A percentile compares a stretch with the other conserved stretches of the same genome.
Evolutionary conservation across 2,329 filamentous ascomycete genomes (phyloP).

Genomic region (Diaporthe nobilis): DNA sequence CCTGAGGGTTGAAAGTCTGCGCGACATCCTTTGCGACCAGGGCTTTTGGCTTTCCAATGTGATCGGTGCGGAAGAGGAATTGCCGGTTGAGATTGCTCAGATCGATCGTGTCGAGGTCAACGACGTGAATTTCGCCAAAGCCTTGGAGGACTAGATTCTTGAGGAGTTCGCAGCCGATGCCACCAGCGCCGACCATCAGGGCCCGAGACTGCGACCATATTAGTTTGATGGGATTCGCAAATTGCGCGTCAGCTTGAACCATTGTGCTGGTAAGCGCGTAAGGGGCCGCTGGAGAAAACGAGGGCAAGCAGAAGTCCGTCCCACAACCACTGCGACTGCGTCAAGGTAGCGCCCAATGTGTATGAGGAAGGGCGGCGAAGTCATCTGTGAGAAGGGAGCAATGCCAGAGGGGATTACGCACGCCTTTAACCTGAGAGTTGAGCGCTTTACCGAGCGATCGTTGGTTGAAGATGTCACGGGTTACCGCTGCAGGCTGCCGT

Average conservation of each 20-base stretch:
- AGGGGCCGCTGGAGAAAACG: background rate
- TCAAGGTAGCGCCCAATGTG: background rate
- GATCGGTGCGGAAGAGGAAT: conserved; percentile 95
- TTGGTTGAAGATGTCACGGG: conserved; percentile 69
- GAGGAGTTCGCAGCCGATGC: conserved; percentile 96
- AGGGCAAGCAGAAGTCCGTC: conserved; percentile 28
- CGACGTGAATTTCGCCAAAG: conserved; percentile 93
- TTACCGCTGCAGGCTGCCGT: conserved; percentile 44
- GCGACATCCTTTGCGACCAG: conserved; percentile 94
- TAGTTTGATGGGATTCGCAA: conserved; percentile 22
- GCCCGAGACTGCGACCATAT: conserved; percentile 77
- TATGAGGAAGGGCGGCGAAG: background rate
- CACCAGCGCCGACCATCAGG: conserved; percentile 94
- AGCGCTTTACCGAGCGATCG: conserved; percentile 78
- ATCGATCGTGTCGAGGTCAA: conserved; percentile 98
- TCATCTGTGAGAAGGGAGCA: background rate
- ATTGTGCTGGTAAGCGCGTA: conserved; percentile 8
- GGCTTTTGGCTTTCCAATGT: conserved; percentile 98
- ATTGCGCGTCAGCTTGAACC: conserved; percentile 11
- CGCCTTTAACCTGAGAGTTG: conserved; percentile 78
- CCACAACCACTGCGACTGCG: conserved; percentile 18
- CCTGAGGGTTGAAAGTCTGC: conserved; percentile 88
- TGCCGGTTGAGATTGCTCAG: conserved; percentile 97
- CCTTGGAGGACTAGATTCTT: conserved; percentile 95
- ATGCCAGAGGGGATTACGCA: conserved; percentile 55